These are phyloP conservation scores for Kluyveromyces sp. DNA, from an alignment of 1,139 yeast genomes.

Conservation along the genomic window DNA sequence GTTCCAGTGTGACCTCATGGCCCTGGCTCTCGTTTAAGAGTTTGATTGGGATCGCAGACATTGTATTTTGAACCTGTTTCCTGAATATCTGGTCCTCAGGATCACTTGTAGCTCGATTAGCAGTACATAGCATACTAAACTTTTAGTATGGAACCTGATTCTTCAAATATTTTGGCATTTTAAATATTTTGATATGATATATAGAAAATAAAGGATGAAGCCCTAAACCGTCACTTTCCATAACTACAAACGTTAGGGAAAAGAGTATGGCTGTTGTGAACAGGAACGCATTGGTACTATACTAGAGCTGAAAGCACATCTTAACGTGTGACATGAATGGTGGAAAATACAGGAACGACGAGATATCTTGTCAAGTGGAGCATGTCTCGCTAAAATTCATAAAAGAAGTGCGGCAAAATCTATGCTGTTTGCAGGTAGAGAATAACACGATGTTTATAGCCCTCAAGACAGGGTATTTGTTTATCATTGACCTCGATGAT, in stretches of 20 bases:
- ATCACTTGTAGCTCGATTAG: too few species aligned
- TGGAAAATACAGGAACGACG: neutral
- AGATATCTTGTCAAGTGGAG: constrained; percentile 11
- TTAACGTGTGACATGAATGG: neutral
- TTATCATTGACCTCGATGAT: constrained; percentile 23
- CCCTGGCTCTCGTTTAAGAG: constrained; percentile 86
- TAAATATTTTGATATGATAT: too few species aligned
- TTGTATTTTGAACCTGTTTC: constrained; percentile 15
- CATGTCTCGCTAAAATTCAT: constrained; percentile 28
- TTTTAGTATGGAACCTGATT: too few species aligned
- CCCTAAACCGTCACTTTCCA: too few species aligned
- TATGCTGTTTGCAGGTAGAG: constrained; percentile 21
- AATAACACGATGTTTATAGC: constrained; percentile 23
- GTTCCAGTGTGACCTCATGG: constrained; percentile 75
- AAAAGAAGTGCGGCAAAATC: constrained; percentile 18
- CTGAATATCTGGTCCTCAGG: too few species aligned
- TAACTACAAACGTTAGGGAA: too few species aligned
- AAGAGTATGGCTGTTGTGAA: too few species aligned
- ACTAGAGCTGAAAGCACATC: neutral
- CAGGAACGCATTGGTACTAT: too few species aligned
- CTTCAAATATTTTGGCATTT: too few species aligned
- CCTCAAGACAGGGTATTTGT: constrained; percentile 22
- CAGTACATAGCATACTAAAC: too few species aligned
- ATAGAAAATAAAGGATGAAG: too few species aligned
- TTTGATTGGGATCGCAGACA: constrained; percentile 73